These are phyloP conservation scores for Kuraishia hungarica DNA, from an alignment of 805 yeast species.

Conservation along the genomic window DNA sequence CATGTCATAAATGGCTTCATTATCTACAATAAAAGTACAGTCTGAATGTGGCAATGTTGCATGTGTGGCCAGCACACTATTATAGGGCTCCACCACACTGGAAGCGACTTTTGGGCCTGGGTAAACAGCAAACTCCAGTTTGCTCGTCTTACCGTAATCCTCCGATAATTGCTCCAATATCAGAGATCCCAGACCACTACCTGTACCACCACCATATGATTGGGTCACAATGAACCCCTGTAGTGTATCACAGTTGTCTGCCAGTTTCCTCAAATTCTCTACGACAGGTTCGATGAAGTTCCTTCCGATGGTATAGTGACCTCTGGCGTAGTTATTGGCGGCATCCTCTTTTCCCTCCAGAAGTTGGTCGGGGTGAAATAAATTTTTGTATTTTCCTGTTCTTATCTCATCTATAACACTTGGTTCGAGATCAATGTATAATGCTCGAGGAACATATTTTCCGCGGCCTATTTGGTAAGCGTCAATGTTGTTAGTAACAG, in stretches of 20 bases:
- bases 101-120: constrained; percentile 92
- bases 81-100: constrained; percentile 90
- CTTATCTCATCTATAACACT: constrained; percentile 89
- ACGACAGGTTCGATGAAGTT: constrained; percentile 79
- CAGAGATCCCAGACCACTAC: constrained; percentile 87
- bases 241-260: constrained; percentile 86
- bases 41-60: constrained; percentile 91
- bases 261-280: constrained; percentile 82
- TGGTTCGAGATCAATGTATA: constrained; percentile 89
- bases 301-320: constrained; percentile 90
- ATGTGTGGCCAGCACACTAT: constrained; percentile 87
- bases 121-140: constrained; percentile 88
- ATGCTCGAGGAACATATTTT: constrained; percentile 87
- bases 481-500: constrained; percentile 1
- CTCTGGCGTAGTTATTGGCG: constrained; percentile 91
- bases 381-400: constrained; percentile 73
- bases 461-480: constrained; percentile 47
- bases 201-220: constrained; percentile 95
- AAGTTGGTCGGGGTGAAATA: constrained; percentile 90
- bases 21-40: constrained; percentile 94
- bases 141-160: constrained; percentile 77
- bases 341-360: constrained; percentile 93
- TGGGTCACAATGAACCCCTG: constrained; percentile 92
- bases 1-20: constrained; percentile 92
- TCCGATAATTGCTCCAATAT: constrained; percentile 75